A percentile compares a stretch with the other conserved stretches of the same genome.
Evolutionary conservation across 2,329 filamentous ascomycete genomes (phyloP).

Genomic region (Talaromyces sp.): DNA sequence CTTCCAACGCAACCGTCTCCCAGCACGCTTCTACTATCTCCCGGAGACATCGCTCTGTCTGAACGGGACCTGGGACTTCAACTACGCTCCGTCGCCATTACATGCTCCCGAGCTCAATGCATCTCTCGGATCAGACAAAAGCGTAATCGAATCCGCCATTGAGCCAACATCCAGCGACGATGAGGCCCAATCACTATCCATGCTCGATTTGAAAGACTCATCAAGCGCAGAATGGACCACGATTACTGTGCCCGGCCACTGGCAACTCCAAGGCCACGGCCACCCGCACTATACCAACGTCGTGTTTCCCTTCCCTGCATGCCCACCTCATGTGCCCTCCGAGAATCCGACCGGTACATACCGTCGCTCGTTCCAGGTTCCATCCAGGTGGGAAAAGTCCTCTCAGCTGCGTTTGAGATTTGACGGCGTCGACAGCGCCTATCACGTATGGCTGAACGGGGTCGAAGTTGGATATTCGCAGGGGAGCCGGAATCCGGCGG

Average conservation of each 20-base stretch:
- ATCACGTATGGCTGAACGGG: constrained; percentile 67
- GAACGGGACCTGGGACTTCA: constrained; percentile 59
- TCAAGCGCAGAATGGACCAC: constrained; percentile 11
- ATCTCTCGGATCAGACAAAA: background rate
- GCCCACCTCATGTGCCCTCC: constrained; percentile 52
- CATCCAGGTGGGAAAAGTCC: constrained; percentile 37
- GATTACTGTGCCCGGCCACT: constrained; percentile 63
- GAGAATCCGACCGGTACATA: background rate
- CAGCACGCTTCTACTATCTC: constrained; percentile 53
- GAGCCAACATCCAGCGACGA: background rate
- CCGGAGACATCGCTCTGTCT: constrained; percentile 46
- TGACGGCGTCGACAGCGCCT: constrained; percentile 57
- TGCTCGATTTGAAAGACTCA: background rate
- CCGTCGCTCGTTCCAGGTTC: background rate
- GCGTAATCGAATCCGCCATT: background rate
- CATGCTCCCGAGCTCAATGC: constrained; percentile 36
- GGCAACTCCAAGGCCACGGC: constrained; percentile 67
- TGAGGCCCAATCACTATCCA: background rate
- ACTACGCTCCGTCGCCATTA: constrained; percentile 47
- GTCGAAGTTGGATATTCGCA: constrained; percentile 64
- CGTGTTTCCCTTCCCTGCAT: constrained; percentile 61
- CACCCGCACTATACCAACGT: constrained; percentile 67
- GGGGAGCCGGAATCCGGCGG: constrained; percentile 64
- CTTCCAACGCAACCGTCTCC: constrained; percentile 54
- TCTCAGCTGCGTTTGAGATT: constrained; percentile 61